Evolutionary conservation across 208 protist species (phyloP).

Genomic region (Crithidia bombi): DNA sequence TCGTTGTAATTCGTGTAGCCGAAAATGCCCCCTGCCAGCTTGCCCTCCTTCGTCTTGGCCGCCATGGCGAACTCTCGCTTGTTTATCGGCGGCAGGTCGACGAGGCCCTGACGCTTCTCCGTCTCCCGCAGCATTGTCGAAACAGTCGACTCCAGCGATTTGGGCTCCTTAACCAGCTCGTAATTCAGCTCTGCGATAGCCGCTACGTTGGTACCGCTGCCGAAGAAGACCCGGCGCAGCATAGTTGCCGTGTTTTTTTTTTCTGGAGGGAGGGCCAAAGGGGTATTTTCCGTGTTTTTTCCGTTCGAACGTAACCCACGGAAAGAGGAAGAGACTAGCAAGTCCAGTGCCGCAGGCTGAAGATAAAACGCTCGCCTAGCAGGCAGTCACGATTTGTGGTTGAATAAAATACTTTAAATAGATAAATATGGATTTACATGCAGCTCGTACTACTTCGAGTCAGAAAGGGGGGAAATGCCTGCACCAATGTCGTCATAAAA

Average conservation of each 20-base stretch:
- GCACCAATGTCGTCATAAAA: too few species aligned
- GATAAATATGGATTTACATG: too few species aligned
- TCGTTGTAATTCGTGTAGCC: conserved; percentile 37
- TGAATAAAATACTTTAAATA: too few species aligned
- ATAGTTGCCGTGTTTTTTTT: not conserved
- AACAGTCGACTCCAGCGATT: conserved; percentile 5
- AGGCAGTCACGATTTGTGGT: too few species aligned
- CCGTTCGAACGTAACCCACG: too few species aligned
- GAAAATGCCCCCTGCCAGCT: conserved; percentile 18
- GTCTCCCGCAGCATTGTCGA: conserved; percentile 3
- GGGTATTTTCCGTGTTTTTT: too few species aligned
- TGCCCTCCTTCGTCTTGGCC: conserved; percentile 22
- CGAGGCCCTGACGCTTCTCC: conserved; percentile 19
- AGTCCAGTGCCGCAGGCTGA: too few species aligned
- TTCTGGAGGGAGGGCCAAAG: too few species aligned
- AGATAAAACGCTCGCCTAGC: too few species aligned
- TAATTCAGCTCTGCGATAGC: conserved; percentile 4
- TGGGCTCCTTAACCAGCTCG: conserved; percentile 1
- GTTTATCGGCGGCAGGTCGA: conserved; percentile 23
- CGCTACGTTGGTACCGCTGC: not conserved
- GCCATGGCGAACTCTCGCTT: conserved; percentile 15
- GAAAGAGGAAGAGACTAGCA: too few species aligned
- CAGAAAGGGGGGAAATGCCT: too few species aligned
- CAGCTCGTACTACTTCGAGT: too few species aligned
- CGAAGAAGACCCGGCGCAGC: conserved; percentile 9